A percentile compares a stretch with the other conserved stretches of the same genome.
phyloP scores from a whole-genome alignment of 257 asterid species.

The Henckelia pumila region DNA sequence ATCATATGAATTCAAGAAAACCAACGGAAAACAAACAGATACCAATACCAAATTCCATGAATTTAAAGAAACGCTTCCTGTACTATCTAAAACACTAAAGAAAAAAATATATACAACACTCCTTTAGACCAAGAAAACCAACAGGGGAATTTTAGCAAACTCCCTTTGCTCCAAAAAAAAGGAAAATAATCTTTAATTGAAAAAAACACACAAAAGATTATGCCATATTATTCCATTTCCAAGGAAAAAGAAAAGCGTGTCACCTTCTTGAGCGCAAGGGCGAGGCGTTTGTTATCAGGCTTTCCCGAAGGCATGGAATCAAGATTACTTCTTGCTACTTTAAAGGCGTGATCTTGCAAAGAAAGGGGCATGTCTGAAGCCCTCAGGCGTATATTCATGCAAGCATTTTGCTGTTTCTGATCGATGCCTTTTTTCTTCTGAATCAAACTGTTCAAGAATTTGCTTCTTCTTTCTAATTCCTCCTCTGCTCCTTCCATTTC shows the following conservation, averaged over 20 bases:
- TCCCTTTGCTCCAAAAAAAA: not conserved
- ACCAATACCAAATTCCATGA: not conserved
- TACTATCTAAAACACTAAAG: too few relatives aligned
- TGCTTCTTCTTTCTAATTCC: conserved; percentile 87
- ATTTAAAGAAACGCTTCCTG: too few relatives aligned
- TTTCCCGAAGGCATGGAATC: conserved; percentile 57
- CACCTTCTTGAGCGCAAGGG: conserved; percentile 85
- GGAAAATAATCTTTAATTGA: too few relatives aligned
- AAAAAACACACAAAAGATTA: too few relatives aligned
- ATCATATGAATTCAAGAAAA: not conserved
- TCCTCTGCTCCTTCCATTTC: conserved; percentile 77
- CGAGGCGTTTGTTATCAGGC: conserved; percentile 74
- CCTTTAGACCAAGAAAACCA: not conserved
- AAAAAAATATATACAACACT: too few relatives aligned
- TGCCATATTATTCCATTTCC: not conserved
- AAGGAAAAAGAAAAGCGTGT: not conserved
- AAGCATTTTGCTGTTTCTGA: conserved; percentile 37
- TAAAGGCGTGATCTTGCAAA: conserved; percentile 72
- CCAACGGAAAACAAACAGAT: not conserved
- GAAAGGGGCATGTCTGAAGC: conserved; percentile 75
- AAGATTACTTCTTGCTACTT: conserved; percentile 44
- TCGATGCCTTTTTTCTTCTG: conserved; percentile 47
- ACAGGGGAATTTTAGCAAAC: not conserved
- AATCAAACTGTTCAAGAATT: conserved; percentile 73
- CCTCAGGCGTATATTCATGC: conserved; percentile 55